These are phyloP conservation scores for Colletotrichum sp. DNA, from an alignment of 2,329 filamentous ascomycete species.

Conservation along the genomic window DNA sequence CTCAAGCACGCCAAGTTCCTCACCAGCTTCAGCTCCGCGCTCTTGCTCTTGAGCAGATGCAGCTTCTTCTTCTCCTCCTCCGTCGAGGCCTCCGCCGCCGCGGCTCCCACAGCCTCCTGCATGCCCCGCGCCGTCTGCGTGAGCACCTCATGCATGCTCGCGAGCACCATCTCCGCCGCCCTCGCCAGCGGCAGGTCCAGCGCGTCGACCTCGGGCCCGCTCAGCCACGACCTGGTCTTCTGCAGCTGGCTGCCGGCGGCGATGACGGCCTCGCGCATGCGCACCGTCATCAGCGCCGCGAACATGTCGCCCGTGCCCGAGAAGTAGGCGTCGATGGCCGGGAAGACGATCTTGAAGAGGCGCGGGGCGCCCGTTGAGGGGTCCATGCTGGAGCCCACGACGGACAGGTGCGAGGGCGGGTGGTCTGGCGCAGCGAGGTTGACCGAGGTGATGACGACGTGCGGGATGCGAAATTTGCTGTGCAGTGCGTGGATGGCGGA, in stretches of 20 bases:
- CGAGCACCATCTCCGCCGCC: slow-evolving; percentile 85
- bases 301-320: slow-evolving; percentile 99
- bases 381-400: slow-evolving; percentile 76
- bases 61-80: slow-evolving; percentile 59
- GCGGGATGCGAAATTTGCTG: slow-evolving; percentile 75
- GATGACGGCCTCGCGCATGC: slow-evolving; percentile 82
- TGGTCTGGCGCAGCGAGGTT: slow-evolving; percentile 64
- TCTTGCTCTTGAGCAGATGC: slow-evolving; percentile 77
- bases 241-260: slow-evolving; percentile 46
- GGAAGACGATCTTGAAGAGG: slow-evolving; percentile 88
- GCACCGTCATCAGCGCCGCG: slow-evolving; percentile 85
- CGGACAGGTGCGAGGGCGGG: slow-evolving; percentile 61
- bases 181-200: slow-evolving; percentile 80
- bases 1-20: slow-evolving; percentile 74
- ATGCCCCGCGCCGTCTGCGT: slow-evolving; percentile 71
- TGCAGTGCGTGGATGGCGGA: slow-evolving; percentile 81
- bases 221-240: slow-evolving; percentile 72
- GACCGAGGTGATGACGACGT: slow-evolving; percentile 92
- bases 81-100: slow-evolving; percentile 46
- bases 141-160: slow-evolving; percentile 90
- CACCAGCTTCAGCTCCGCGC: slow-evolving; percentile 86
- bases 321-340: slow-evolving; percentile 91
- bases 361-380: slow-evolving; percentile 63
- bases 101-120: slow-evolving; percentile 51
- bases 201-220: slow-evolving; percentile 71